Conservation (phyloP, 441 rosid species). For the Pelargonium fulgidum region DNA sequence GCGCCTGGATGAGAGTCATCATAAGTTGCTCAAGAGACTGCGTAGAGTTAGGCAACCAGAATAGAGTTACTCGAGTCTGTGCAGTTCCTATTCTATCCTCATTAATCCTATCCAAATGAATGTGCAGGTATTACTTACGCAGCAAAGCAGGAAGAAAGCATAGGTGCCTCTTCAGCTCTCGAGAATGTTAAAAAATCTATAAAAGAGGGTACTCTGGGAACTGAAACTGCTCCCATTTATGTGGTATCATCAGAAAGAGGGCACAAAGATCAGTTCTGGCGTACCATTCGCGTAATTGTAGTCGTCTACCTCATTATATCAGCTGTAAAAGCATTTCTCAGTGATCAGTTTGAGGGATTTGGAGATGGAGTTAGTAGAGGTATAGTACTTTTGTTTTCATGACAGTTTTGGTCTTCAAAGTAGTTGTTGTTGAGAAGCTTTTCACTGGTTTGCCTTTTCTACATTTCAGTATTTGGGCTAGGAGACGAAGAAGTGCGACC, state of each 20-base stretch:
- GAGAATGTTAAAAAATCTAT: constrained; percentile 58
- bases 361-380: constrained; percentile 67
- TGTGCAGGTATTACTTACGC: constrained; percentile 49
- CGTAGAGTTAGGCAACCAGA: constrained; percentile 57
- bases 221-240: constrained; percentile 78
- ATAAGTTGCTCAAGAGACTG: constrained; percentile 61
- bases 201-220: constrained; percentile 70
- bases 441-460: constrained; percentile 7
- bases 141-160: constrained; percentile 46
- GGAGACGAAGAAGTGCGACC: constrained; percentile 87
- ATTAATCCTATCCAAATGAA: not conserved
- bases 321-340: constrained; percentile 86
- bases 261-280: constrained; percentile 90
- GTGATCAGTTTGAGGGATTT: constrained; percentile 37
- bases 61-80: not conserved
- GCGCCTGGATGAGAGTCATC: constrained; percentile 60
- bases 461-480: constrained; percentile 64
- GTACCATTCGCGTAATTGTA: constrained; percentile 67
- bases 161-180: constrained; percentile 51
- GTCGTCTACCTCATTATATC: constrained; percentile 77
- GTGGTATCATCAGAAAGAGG: constrained; percentile 78
- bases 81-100: too few species aligned
- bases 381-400: constrained; percentile 17
- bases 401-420: too few species aligned
- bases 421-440: not conserved